Base-by-base conservation (phyloP, 768 basidiomycete genomes). In the Leucocoprinus sp. region DNA sequence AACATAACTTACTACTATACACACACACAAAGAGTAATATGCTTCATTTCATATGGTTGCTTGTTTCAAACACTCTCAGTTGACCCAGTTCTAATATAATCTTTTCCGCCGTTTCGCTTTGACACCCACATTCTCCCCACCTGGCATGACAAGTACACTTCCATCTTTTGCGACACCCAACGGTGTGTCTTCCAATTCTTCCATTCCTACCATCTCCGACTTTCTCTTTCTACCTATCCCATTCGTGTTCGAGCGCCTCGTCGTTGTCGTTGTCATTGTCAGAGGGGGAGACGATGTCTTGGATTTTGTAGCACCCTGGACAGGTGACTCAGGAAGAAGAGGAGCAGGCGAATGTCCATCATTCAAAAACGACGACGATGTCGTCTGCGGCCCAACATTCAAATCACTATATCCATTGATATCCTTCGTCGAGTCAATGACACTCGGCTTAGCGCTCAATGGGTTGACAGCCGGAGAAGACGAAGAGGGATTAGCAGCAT, bases 211-310 rank as follows among this genome's bases (percentile, higher is more conserved):
- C 11, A 57, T 54, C 48, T 62, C 64, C 18, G 68, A 71, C 55
- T 72, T 72, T 40, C 71, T 60, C 51, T 56, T 58, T 44, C 29
- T 37, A 31, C 47, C 37, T 40, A 8, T 31, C 43, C 37, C 40
- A 53, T 21, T 8, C 37, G 9, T 1, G 40, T 37, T 5, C 40
- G 35, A 23, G 14, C 5, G 23, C 39, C 24, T 1, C 34, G 42
- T 42, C 34, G n/a, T n/a, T n/a, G n/a, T n/a, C n/a, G n/a, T n/a
- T n/a, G 52, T 45, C 50, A 42, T 34, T 34, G 34, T 43, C 41
- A 45, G 28, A 49, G 50, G 33, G 31, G 46, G 37, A 8, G 51
- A 24, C 36, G 49, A 53, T 21, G 55, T 57, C 49, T 52, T 55
- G 44, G 54, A 42, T 19, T n/a, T n/a, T n/a, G n/a, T n/a, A n/a